phyloP scores from a whole-genome alignment of 805 yeast genomes.

The Clavispora fructus region DNA sequence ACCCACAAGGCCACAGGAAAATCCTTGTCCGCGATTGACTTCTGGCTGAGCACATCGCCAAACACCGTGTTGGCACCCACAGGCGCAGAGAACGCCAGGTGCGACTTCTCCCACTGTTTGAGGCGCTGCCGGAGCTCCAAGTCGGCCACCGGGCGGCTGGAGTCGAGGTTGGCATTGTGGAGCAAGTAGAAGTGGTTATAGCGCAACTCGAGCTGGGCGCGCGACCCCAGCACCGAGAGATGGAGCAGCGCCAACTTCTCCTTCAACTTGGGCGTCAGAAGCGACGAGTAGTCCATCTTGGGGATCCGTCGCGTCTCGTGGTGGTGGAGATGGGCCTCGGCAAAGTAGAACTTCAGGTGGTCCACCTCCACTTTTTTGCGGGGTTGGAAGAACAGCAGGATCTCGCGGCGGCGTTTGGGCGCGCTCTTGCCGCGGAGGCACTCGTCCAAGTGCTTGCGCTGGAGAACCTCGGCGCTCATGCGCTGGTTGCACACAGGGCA shows the following conservation, averaged over 20 bases:
- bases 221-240: slow-evolving; percentile 58
- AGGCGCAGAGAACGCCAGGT: slow-evolving; percentile 24
- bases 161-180: slow-evolving; percentile 79
- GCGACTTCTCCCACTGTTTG: slow-evolving; percentile 59
- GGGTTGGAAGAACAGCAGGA: slow-evolving; percentile 28
- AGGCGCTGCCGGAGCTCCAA: slow-evolving; percentile 51
- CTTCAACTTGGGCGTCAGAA: slow-evolving; percentile 56
- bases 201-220: slow-evolving; percentile 59
- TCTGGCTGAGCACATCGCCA: slow-evolving; percentile 20
- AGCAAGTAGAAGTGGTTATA: slow-evolving; percentile 72
- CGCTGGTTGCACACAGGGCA: slow-evolving; percentile 65
- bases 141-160: slow-evolving; percentile 57
- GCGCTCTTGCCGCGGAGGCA: slow-evolving; percentile 40
- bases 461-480: slow-evolving; percentile 53
- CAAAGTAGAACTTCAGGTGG: slow-evolving; percentile 27
- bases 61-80: slow-evolving; percentile 11
- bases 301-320: slow-evolving; percentile 43
- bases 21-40: slow-evolving; percentile 39
- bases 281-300: slow-evolving; percentile 57
- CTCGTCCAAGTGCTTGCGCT: slow-evolving; percentile 55
- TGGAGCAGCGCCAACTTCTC: slow-evolving; percentile 51
- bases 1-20: slow-evolving; percentile 45
- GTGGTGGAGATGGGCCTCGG: slow-evolving; percentile 21
- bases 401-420: slow-evolving; percentile 12
- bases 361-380: slow-evolving; percentile 10